phyloP scores from a whole-genome alignment of 2,329 filamentous ascomycete species.

The Colletotrichum sp. region DNA sequence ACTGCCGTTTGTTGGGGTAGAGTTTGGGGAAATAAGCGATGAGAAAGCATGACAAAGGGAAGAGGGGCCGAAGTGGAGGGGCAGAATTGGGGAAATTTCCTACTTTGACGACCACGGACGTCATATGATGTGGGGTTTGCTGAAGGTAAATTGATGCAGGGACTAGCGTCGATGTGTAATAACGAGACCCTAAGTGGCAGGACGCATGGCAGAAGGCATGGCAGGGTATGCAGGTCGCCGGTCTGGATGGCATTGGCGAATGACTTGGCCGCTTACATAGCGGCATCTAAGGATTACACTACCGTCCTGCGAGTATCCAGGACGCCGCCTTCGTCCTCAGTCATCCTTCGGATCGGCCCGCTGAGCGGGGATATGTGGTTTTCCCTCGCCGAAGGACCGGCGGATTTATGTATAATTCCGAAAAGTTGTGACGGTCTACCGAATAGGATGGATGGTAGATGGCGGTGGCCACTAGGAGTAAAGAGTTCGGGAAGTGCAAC shows the following conservation, averaged over 20 bases:
- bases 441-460: neutral
- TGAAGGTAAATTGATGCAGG: neutral
- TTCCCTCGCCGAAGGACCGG: neutral
- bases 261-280: neutral
- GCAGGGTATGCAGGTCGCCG: neutral
- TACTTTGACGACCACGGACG: neutral
- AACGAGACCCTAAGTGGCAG: neutral
- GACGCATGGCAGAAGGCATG: neutral
- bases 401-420: neutral
- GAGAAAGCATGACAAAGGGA: slow-evolving; percentile 21
- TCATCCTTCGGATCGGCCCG: neutral
- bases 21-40: slow-evolving; percentile 16
- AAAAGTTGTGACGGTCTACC: neutral
- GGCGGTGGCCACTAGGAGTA: neutral
- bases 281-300: neutral
- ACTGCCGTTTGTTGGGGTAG: neutral
- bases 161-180: neutral
- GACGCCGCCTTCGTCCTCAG: neutral
- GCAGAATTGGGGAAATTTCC: neutral
- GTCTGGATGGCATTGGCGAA: neutral
- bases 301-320: neutral
- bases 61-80: neutral
- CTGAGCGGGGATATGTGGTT: neutral
- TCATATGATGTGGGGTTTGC: slow-evolving; percentile 8
- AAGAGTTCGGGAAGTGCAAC: neutral